Evolutionary conservation across 2,329 filamentous ascomycete species (phyloP), one percentile per base, ranked within the genome.

Genomic region (Hansfordia pulvinata): DNA sequence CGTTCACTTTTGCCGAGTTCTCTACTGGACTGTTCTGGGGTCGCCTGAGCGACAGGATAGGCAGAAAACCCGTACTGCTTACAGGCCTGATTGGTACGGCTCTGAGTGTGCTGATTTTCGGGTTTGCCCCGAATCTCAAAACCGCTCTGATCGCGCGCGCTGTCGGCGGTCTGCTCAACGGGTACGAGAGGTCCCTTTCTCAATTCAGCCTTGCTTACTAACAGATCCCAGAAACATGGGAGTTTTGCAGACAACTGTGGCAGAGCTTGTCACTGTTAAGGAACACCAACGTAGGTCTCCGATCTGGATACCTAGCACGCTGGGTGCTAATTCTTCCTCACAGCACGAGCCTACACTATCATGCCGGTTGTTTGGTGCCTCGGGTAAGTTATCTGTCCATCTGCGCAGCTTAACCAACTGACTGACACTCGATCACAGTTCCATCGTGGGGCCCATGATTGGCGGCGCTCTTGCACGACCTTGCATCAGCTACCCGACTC

Each of bases 291-390:
- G 79, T 84, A 54, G 54, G 78, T 58, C 28, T 17, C 8, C 20
- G 13, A 25, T 20, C 23, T 11, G 11, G 11, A 21, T 9, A 10
- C 21, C 20, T 11, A 20, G 17, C 23, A 24, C 25, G 25, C 20
- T 10, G 27, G 17, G 30, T 35, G 30, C 44, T 52, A 38, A 59
- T 41, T 23, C 22, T 30, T 25, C 26, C 28, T 28, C 13, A 31
- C 34, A 85, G 80, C 86, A 39, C 82, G 83, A 41, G 90, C 88
- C 26, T 98, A 93, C 56, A 84, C 88, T 9, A 86, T 96, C 40
- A 94, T 98, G 85, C 90, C 90, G 6, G 84, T 93, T 49, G 83
- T 96, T 15, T 98, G 90, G 90, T 94, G 86, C 48, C 67, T 98
- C 45, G 90, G 90, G 64, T 83, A 61, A 56, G 63, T 56, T 24